Evolutionary conservation across 345 rosid genomes (phyloP).

Genomic region (Lepidium didymum): DNA sequence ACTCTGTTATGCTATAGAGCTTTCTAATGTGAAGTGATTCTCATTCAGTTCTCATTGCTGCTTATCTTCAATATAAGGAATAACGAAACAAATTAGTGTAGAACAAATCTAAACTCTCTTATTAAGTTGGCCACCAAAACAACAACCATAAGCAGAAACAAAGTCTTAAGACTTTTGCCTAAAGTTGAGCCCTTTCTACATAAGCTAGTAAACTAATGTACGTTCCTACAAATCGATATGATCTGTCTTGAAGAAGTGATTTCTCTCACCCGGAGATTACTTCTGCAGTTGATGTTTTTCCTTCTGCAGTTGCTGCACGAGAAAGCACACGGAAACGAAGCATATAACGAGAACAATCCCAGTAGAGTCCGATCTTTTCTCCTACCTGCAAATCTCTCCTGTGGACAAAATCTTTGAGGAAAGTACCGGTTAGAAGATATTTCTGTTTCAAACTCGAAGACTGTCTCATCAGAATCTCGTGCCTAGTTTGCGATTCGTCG

Average conservation of each 20-base stretch:
- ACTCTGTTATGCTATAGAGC: constrained; percentile 7
- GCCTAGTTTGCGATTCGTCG: neutral
- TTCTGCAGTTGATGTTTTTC: no score
- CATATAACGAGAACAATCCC: neutral
- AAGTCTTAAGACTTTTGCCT: no score
- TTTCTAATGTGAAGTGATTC: constrained; percentile 1
- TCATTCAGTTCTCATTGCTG: neutral
- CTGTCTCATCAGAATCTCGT: neutral
- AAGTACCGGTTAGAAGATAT: neutral
- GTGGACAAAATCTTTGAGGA: neutral
- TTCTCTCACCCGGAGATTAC: neutral
- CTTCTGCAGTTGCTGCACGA: neutral
- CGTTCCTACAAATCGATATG: no score
- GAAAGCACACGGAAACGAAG: constrained; percentile 1
- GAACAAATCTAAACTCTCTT: neutral
- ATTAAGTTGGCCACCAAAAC: neutral
- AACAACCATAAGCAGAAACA: neutral
- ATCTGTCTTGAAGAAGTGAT: neutral
- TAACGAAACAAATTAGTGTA: neutral
- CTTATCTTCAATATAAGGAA: neutral
- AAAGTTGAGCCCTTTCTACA: no score
- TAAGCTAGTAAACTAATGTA: no score
- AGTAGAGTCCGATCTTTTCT: constrained; percentile 1
- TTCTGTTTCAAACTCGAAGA: no score
- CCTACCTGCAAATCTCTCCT: neutral